phyloP scores from a whole-genome alignment of 2,329 filamentous ascomycete genomes.

The Emmonsiellopsis sp. region DNA sequence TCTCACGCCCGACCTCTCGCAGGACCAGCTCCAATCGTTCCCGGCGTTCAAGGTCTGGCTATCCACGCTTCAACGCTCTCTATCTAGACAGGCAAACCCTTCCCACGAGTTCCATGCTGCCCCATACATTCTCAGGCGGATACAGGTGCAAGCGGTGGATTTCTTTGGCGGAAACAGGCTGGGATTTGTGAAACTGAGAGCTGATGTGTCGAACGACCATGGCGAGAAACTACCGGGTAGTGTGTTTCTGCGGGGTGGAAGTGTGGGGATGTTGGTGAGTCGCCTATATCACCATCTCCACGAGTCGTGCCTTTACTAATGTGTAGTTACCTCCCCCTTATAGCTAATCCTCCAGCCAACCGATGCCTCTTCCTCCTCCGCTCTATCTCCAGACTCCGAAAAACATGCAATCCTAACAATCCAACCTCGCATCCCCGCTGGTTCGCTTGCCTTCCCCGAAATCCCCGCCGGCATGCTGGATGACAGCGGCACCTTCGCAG shows the following conservation, averaged over 20 bases:
- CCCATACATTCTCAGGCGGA: constrained; percentile 42
- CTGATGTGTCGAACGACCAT: constrained; percentile 42
- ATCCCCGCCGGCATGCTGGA: constrained; percentile 55
- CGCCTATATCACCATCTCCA: neutral
- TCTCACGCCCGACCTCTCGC: constrained; percentile 33
- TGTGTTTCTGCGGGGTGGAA: constrained; percentile 49
- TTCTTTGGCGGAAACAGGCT: constrained; percentile 41
- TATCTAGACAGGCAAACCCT: constrained; percentile 36
- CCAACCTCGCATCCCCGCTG: constrained; percentile 49
- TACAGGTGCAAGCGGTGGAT: constrained; percentile 47
- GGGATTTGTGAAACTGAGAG: constrained; percentile 49
- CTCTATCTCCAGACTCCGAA: constrained; percentile 6
- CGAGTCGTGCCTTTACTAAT: neutral
- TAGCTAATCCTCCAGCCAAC: constrained; percentile 47
- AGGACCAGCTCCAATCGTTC: constrained; percentile 39
- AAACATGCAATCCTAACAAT: constrained; percentile 46
- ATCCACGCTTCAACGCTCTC: constrained; percentile 38
- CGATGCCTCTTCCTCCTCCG: constrained; percentile 30
- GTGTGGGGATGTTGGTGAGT: constrained; percentile 47
- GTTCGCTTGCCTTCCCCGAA: constrained; percentile 45
- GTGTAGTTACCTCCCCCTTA: neutral
- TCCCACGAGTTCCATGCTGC: constrained; percentile 42
- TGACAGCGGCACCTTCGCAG: constrained; percentile 42
- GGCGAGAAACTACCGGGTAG: constrained; percentile 46
- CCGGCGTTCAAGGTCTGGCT: constrained; percentile 49